Conservation (phyloP, 2,329 filamentous ascomycete genomes). For the Colletotrichum tofieldiae region DNA sequence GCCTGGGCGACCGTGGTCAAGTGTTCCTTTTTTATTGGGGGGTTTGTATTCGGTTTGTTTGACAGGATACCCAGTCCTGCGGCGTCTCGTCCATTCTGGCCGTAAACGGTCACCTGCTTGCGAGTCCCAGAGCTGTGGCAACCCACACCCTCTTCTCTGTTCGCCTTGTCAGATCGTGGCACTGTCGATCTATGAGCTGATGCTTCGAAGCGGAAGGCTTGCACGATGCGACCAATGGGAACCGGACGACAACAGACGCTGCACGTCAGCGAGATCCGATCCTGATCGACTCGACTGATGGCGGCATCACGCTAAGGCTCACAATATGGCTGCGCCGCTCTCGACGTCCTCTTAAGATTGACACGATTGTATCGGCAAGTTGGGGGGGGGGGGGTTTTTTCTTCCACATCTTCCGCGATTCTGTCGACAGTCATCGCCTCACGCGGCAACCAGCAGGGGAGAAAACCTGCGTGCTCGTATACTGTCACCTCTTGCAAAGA, state of each 20-base stretch:
- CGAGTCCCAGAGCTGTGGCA: conserved; percentile 31
- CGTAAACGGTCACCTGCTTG: neutral
- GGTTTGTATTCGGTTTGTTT: neutral
- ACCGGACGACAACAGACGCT: neutral
- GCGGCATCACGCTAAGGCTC: conserved; percentile 1
- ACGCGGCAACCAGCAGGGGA: neutral
- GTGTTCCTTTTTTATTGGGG: neutral
- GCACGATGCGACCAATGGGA: conserved; percentile 10
- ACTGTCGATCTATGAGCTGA: conserved; percentile 30
- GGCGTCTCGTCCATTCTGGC: neutral
- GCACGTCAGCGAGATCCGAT: conserved; percentile 22
- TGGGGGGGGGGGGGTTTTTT: too few relatives aligned
- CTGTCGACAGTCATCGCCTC: neutral
- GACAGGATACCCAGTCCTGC: neutral
- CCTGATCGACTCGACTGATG: conserved; percentile 12
- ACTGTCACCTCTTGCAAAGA: conserved; percentile 2
- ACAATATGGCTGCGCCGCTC: neutral
- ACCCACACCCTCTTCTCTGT: conserved; percentile 1
- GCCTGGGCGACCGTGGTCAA: neutral
- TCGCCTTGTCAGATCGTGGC: conserved; percentile 32
- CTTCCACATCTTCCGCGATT: neutral
- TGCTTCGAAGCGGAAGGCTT: conserved; percentile 20
- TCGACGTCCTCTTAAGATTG: too few relatives aligned
- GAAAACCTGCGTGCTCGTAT: conserved; percentile 4
- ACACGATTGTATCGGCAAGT: too few relatives aligned